Conservation (phyloP, 805 yeast genomes). For the Lipomyces starkeyi region DNA sequence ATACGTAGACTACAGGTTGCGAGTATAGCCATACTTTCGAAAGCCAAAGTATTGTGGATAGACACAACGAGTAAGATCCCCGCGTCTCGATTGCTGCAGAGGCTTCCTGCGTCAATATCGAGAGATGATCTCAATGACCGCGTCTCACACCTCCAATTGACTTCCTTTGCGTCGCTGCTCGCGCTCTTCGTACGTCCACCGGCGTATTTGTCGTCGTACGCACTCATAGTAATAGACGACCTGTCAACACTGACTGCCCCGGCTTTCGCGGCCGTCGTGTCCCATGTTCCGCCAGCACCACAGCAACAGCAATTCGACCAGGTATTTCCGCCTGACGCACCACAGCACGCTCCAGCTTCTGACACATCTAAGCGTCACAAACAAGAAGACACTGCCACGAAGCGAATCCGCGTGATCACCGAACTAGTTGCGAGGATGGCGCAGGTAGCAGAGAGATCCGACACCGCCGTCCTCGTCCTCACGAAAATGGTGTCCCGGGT, state of each 20-base stretch:
- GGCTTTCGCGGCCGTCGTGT: slow-evolving; percentile 13
- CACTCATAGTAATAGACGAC: slow-evolving; percentile 30
- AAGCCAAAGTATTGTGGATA: slow-evolving; percentile 31
- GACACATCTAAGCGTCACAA: neutral
- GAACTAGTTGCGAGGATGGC: slow-evolving; percentile 14
- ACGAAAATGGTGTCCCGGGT: slow-evolving; percentile 29
- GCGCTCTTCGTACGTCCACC: slow-evolving; percentile 25
- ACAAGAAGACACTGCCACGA: slow-evolving; percentile 17
- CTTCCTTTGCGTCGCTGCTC: slow-evolving; percentile 22
- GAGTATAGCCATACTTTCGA: slow-evolving; percentile 13
- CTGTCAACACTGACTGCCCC: slow-evolving; percentile 19
- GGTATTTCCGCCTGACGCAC: neutral
- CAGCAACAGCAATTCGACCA: slow-evolving; percentile 1
- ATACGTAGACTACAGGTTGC: slow-evolving; percentile 24
- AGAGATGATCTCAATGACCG: slow-evolving; percentile 5
- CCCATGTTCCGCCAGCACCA: slow-evolving; percentile 7
- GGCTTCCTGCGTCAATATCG: neutral
- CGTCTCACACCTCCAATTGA: slow-evolving; percentile 20
- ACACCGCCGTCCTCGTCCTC: slow-evolving; percentile 23
- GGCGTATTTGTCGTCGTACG: slow-evolving; percentile 12
- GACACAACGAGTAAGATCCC: slow-evolving; percentile 27
- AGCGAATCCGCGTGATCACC: slow-evolving; percentile 19
- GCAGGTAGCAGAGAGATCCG: slow-evolving; percentile 18
- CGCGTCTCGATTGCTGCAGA: slow-evolving; percentile 9
- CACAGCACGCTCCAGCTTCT: neutral